Evolutionary conservation across 129 eudicot species (phyloP), one percentile per base, ranked within the genome.

Genomic region (Centrapalus pauciflorus): DNA sequence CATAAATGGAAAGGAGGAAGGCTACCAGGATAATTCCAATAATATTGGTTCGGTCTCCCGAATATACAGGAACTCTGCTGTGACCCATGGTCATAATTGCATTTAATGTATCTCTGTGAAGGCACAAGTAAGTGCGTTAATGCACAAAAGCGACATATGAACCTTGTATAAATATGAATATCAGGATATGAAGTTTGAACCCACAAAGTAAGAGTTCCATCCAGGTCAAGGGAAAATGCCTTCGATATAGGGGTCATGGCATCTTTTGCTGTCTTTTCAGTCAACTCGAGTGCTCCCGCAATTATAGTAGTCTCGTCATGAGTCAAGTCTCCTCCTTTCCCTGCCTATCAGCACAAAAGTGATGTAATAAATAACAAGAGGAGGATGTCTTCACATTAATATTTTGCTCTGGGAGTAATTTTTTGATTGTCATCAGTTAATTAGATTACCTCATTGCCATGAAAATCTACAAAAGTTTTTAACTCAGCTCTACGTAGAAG

Each of bases 151-250:
- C 32, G 8, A 64, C 19, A 23, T 11, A 37, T 6, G 55, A 55
- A 56, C 7, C 26, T 14, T 26, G 57, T 8, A 23, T 23, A 76
- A 49, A 60, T 67, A 62, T 12, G 24, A 64, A 55, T 17, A 55
- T 61, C 13, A 66, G 70, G 70, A 61, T 7, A 80, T 67, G 45
- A 72, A n/a, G n/a, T n/a, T n/a, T n/a, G n/a, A 78, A 83, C 95
- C 75, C 84, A 94, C 97, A 89, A 86, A 76, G 86, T 84, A 78
- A 94, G 97, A 72, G 84, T 94, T 79, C 90, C 99, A 84, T 89
- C 97, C 65, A 94, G 86, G 77, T 94, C 99, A 84, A 94, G 85
- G 74, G 99, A 89, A 79, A 94, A 94, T 62, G 99, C 97, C 86
- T 94, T 89, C 32, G 93, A 72, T 67, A 94, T 94, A 20, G 93